Base-by-base conservation (phyloP, 164 flowering plant genomes). In the Malania oleifera region DNA sequence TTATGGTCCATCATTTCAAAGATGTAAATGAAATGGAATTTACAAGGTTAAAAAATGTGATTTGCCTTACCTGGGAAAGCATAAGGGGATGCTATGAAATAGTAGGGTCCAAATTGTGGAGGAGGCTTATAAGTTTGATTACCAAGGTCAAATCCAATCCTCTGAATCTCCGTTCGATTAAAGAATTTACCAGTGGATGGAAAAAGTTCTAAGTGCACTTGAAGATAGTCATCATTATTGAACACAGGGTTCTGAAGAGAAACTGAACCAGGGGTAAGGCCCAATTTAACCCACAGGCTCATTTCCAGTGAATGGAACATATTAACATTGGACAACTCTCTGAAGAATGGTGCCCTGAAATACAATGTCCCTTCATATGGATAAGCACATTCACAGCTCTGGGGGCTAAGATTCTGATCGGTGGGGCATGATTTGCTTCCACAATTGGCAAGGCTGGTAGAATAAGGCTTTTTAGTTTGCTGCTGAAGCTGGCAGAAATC, bases 211-310 rank as follows among this genome's bases (percentile, higher is more conserved):
- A 93, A 61, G n/a, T 79, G 76, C 51, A 93, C 65, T 59, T 75
- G 89, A 63, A 93, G 89, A 68, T 89, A 84, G 70, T 80, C 91
- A 62, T 84, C 82, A 13, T 3, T 31, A 59, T 87, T 74, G 81
- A 93, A 87, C 72, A 70, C 72, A 2, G 79, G 83, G 55, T 84
- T 83, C 68, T 80, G 75, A 39, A 93, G 78, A 49, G 65, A 77
- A 52, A 93, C 92, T 18, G 96, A 87, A 35, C 98, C 98, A 23
- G 95, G 97, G 27, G 78, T 68, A 8, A 93, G 86, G 37, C 48
- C 69, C 26, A 93, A 63, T 43, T 75, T 73, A 28, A 26, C 52
- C 97, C 96, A 84, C 22, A 93, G 71, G 66, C 75, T 75, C 78
- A 60, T 71, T 67, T 93, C 98, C 9, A 93, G 78, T 23, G 73